phyloP scores from a whole-genome alignment of 495 filamentous ascomycete species.

The Hypoxylon lenormandii region DNA sequence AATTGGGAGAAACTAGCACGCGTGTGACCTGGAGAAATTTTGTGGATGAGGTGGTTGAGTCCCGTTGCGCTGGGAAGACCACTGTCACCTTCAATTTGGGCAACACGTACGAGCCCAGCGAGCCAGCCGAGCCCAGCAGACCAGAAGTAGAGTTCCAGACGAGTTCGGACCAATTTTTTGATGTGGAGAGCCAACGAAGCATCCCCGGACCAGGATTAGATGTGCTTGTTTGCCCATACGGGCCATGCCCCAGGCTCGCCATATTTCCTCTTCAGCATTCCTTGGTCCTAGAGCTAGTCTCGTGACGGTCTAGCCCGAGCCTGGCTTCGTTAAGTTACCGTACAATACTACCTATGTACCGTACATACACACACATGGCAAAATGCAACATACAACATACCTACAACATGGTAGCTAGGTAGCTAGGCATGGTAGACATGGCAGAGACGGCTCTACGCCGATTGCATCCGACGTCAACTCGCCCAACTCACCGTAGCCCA shows the following conservation, averaged over 20 bases:
- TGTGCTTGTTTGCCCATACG: slow-evolving; percentile 13
- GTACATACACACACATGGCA: too few relatives aligned
- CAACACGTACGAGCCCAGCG: slow-evolving; percentile 4
- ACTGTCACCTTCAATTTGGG: slow-evolving; percentile 17
- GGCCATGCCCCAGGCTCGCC: background rate
- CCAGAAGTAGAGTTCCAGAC: slow-evolving; percentile 13
- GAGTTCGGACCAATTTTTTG: slow-evolving; percentile 11
- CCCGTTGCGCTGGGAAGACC: slow-evolving; percentile 36
- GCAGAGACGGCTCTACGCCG: slow-evolving; percentile 6
- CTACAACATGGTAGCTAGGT: too few relatives aligned
- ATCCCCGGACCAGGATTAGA: slow-evolving; percentile 22
- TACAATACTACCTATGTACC: too few relatives aligned
- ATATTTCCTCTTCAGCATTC: slow-evolving; percentile 19
- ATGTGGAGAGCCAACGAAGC: too few relatives aligned
- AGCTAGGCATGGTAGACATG: too few relatives aligned
- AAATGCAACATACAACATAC: too few relatives aligned
- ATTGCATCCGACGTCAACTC: slow-evolving; percentile 13
- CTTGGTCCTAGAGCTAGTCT: slow-evolving; percentile 24
- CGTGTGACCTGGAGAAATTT: slow-evolving; percentile 43
- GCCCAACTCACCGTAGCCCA: too few relatives aligned
- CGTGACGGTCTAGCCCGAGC: slow-evolving; percentile 25
- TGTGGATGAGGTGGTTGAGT: slow-evolving; percentile 41
- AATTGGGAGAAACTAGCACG: slow-evolving; percentile 16
- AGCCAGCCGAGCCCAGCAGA: too few relatives aligned
- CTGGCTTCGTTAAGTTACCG: too few relatives aligned